Base-by-base conservation (phyloP, 2,329 filamentous ascomycete species). In the Coleophoma crateriformis region DNA sequence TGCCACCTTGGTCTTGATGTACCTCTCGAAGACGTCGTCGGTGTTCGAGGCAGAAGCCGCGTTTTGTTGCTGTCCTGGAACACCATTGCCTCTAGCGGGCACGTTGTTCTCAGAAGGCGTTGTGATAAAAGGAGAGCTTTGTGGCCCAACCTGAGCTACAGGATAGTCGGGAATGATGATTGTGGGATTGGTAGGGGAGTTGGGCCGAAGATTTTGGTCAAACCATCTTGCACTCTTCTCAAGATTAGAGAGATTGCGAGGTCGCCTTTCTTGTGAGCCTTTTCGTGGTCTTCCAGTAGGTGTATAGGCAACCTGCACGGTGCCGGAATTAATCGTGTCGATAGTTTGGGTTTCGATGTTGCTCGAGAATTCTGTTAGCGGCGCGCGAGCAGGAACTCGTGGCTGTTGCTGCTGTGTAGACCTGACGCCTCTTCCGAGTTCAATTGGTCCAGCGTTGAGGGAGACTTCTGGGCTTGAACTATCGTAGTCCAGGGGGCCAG, bases 381-480 rank as follows among this genome's bases (percentile, higher is more conserved):
- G 41, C 11, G 19, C 19, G 12, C 41, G 32, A 27, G 43, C 13
- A 13, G 22, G 54, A 64, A 41, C 47, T 38, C 43, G 48, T 10
- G 37, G 37, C 38, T 45, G 49, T 42, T 57, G 45, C 17, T 47
- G 48, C 27, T 27, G 27, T 27, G 27, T 27, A 15, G 49, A 71
- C 52, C 69, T 69, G 19, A 67, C 62, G 33, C 75, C 80, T 48
- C 82, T 72, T 42, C 76, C 79, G 33, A 80, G 62, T 59, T 85
- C 81, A 49, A 84, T 70, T 2, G 78, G 81, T 51, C 74, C 70
- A 3, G 6, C 27, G 27, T 27, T 27, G 27, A 27, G 27, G 27
- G 27, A 27, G 3, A 27, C 27, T 10, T 27, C 27, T 27, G 27
- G 27, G 27, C 27, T 27, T 27, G 27, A 27, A 10, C 27, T 27